Evolutionary conservation across 1,284 basidiomycete species (phyloP), one percentile per base, ranked within the genome.

Genomic region (Leccinum pachyderme): DNA sequence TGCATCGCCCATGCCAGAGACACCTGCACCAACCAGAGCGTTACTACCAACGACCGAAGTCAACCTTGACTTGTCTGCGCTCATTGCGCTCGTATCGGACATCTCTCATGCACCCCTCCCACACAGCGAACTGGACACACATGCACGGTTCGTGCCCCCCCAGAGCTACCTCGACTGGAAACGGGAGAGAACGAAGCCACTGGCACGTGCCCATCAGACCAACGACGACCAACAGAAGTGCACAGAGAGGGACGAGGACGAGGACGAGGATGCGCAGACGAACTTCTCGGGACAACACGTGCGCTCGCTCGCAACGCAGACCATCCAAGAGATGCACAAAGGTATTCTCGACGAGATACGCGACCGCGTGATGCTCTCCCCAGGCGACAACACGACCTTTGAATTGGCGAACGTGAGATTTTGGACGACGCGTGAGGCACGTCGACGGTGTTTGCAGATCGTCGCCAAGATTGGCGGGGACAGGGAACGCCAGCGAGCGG

Each of bases 11-110:
- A 73, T 6, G 62, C 68, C 64, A n/a, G 35, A 61, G n/a, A 47
- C 65, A 46, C 35, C 56, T 18, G 55, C 66, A 29, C 61, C 43
- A 18, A 28, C 12, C 18, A 52, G 53, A 29, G 9, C 4, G 9
- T 58, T 79, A 9, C 51, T 70, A 18, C 86, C 89, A 0, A 86
- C 84, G 0, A 59, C 66, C 4, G 74, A 76, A 46, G 76, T 94
- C 69, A 93, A 92, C 62, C 77, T 93, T 41, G 92, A 94, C 68
- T 77, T 93, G 8, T 93, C 91, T 0, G 77, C 87, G 0, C 80
- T 94, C 49, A 88, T 94, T 58, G 91, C 91, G 0, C 78, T 95
- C 27, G 82, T 91, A 32, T 91, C 89, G 5, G 91, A 94, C 61
- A 81, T 92, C 41, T 84, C 90, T 0, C 91, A 94, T 67, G 77